A percentile compares a stretch with the other conserved stretches of the same genome.
Evolutionary conservation across 805 yeast species (phyloP).

Genomic region (Blastobotrys attinorum): DNA sequence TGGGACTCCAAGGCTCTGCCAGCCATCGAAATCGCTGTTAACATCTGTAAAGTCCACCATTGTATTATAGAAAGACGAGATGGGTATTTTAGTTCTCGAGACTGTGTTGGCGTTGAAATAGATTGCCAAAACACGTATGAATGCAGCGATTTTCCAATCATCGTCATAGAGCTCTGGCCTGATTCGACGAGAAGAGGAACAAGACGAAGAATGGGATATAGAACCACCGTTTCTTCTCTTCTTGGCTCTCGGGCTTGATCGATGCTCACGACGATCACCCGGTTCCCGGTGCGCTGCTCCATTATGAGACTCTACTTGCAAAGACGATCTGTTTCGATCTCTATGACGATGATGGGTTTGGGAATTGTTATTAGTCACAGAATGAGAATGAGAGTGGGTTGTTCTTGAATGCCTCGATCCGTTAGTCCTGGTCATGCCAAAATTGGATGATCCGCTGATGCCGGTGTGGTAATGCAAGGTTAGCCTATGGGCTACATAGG

Average conservation of each 20-base stretch:
- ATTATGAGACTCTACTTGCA: neutral
- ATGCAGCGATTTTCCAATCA: conserved; percentile 75
- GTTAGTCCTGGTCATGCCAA: no score
- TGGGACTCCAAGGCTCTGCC: conserved; percentile 42
- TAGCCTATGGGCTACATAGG: conserved; percentile 72
- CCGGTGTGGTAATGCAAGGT: conserved; percentile 29
- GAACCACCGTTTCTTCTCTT: no score
- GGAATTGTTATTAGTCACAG: no score
- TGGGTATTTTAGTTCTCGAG: conserved; percentile 27
- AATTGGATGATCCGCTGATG: neutral
- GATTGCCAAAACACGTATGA: conserved; percentile 49
- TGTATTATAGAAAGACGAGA: conserved; percentile 61
- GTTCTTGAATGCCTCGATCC: neutral
- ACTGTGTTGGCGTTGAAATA: conserved; percentile 45
- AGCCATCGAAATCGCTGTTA: conserved; percentile 71
- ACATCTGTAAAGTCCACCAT: conserved; percentile 74
- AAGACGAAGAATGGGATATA: no score
- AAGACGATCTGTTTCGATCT: neutral
- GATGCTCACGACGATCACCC: neutral
- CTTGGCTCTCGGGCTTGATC: neutral
- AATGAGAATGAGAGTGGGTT: neutral
- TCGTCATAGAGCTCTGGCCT: conserved; percentile 54
- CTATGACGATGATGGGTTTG: neutral
- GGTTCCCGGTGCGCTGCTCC: neutral
- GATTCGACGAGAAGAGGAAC: conserved; percentile 9